Conservation (phyloP, 2,329 filamentous ascomycete species). For the Penicillium sp. region DNA sequence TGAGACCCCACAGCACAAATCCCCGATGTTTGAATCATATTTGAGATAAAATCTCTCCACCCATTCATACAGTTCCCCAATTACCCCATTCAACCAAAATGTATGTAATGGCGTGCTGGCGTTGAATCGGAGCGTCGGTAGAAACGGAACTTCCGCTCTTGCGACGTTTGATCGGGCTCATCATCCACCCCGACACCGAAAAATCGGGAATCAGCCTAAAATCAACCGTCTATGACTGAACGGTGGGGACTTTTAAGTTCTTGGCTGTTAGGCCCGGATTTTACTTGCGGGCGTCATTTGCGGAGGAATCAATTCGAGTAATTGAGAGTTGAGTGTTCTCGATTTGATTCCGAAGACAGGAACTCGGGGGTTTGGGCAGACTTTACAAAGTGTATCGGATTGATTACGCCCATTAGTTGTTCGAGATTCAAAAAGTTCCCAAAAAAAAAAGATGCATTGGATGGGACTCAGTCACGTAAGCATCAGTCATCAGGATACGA, state of each 20-base stretch:
- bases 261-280: not conserved
- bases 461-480: not conserved
- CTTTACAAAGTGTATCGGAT: not conserved
- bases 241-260: not conserved
- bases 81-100: conserved; percentile 3
- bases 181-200: conserved; percentile 10
- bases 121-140: conserved; percentile 19
- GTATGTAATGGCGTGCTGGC: not conserved
- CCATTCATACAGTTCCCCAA: conserved; percentile 3
- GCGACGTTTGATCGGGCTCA: conserved; percentile 7
- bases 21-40: not conserved
- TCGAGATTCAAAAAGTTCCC: no score
- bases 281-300: not conserved
- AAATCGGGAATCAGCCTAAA: not conserved
- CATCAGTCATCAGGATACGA: not conserved
- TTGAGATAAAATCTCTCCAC: not conserved
- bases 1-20: not conserved
- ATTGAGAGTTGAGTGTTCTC: no score
- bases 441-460: not conserved
- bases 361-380: no score
- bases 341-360: no score
- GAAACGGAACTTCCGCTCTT: conserved; percentile 21
- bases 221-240: not conserved
- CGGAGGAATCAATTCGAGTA: no score
- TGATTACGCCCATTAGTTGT: not conserved